Base-by-base conservation (phyloP, 345 rosid genomes). In the Pistacia vera region DNA sequence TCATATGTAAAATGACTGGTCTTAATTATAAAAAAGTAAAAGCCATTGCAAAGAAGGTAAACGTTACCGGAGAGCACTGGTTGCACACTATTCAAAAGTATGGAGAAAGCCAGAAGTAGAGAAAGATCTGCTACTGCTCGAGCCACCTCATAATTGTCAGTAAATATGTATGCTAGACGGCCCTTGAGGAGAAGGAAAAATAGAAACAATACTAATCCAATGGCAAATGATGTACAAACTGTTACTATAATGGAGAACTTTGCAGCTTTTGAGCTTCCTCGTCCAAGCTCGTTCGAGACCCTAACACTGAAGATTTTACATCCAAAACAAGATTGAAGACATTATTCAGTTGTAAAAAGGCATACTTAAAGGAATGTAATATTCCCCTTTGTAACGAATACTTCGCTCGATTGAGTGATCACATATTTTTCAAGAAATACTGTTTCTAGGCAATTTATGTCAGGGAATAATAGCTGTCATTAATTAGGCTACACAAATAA, bases 271-370 rank as follows among this genome's bases (percentile, higher is more conserved):
- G 93, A 28, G 78, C 86, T 85, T 76, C 93, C 95, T 36, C 88
- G 75, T 63, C 98, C 98, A 1, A 94, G 90, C 72, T 94, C 98
- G 67, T 94, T 94, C 0, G 98, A 89, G 18, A 92, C 95, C 73
- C 98, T 79, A 52, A 92, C 95, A 79, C 98, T 91, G 83, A 7
- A 63, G 51, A 75, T 75, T 64, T 55, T 54, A 36, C 55, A 48
- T 20, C 14, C 68, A 70, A 54, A 76, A 49, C 8, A 78, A 61
- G 8, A 38, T 13, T 9, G 6, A 66, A 44, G 18, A 4, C 8
- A 30, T 68, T 54, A 16, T 51, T 52, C 44, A 68, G 33, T 25
- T 22, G 25, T 22, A 30, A 51, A 14, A 5, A 0, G 11, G 28
- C 5, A 49, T 12, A 25, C 8, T 18, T 13, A 4, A 9, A 13